Conservation (phyloP, 345 rosid genomes). For the Crucihimalaya himalaica region DNA sequence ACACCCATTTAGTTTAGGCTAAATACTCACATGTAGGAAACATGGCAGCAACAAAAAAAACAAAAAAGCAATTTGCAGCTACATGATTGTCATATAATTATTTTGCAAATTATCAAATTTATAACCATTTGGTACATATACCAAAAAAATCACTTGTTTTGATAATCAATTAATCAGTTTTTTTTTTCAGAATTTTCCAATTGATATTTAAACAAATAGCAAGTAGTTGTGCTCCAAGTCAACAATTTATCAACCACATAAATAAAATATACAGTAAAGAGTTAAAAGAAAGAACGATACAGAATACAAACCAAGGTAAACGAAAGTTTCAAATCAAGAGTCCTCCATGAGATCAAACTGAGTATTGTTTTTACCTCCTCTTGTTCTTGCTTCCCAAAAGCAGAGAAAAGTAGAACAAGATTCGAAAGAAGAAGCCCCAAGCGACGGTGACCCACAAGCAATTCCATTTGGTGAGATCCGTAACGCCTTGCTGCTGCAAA, state of each 20-base stretch:
- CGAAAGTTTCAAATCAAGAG: neutral
- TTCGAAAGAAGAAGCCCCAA: slow-evolving; percentile 48
- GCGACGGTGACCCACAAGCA: slow-evolving; percentile 49
- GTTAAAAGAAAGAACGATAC: slow-evolving; percentile 10
- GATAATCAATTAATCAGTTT: neutral
- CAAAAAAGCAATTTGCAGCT: neutral
- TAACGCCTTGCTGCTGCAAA: slow-evolving; percentile 43
- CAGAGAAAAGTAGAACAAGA: slow-evolving; percentile 46
- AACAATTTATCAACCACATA: slow-evolving; percentile 22
- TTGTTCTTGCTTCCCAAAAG: slow-evolving; percentile 49
- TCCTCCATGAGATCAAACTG: neutral
- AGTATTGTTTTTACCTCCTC: slow-evolving; percentile 35
- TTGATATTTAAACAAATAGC: slow-evolving; percentile 6
- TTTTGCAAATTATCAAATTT: neutral
- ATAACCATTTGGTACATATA: neutral
- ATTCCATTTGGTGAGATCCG: slow-evolving; percentile 43
- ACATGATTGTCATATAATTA: neutral
- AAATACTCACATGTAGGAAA: neutral
- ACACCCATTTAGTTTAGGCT: too few relatives aligned
- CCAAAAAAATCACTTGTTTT: neutral
- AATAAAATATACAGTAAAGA: slow-evolving; percentile 26
- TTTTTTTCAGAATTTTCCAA: neutral
- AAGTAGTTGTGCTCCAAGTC: neutral
- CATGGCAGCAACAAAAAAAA: neutral
- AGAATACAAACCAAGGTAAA: slow-evolving; percentile 6